Evolutionary conservation across 2,329 filamentous ascomycete genomes (phyloP), one percentile per base, ranked within the genome.

Genomic region (Colletotrichum limetticola): DNA sequence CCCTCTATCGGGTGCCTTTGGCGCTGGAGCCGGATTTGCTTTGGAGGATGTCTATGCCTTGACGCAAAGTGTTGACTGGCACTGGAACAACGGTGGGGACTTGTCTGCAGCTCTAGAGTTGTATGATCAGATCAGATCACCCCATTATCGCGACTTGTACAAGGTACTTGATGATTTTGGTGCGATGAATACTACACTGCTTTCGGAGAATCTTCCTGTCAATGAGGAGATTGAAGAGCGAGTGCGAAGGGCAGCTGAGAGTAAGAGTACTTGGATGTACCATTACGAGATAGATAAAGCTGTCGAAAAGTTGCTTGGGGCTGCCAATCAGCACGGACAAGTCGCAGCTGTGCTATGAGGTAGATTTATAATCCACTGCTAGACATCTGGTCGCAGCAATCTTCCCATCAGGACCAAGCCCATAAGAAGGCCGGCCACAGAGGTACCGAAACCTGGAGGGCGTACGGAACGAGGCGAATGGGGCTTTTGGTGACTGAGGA

Each of bases 1-100:
- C 76, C 86, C 88, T 0, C 81, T 89, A 0, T 87, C 86, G 0
- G 86, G 86, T 0, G 82, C 82, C 0, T 85, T 85, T 53, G 82
- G 82, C 0, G 81, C 82, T 0, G 82, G 82, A 0, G 82, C 82
- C 0, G 82, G 81, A 0, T 84, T 83, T n/a, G 82, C 81, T 2
- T 76, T 83, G 59, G 81, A 83, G 65, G 79, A 81, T 28, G 78
- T 76, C 0, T 80, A 76, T 16, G 75, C 77, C 24, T 64, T 80
- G 4, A 57, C 76, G 1, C 77, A 73, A 60, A 69, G 71, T 22
- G 49, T 80, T 7, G 76, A 78, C 14, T 78, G 79, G 78, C 71
- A 78, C 3, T 77, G 72, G 65, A 60, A 58, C 4, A 66, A 66
- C 1, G 72, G 73, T 9, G 63, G 70, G 28, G 74, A 74, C 2